These are phyloP conservation scores for Lactarius tabidus DNA, from an alignment of 768 basidiomycete species.

Conservation along the genomic window DNA sequence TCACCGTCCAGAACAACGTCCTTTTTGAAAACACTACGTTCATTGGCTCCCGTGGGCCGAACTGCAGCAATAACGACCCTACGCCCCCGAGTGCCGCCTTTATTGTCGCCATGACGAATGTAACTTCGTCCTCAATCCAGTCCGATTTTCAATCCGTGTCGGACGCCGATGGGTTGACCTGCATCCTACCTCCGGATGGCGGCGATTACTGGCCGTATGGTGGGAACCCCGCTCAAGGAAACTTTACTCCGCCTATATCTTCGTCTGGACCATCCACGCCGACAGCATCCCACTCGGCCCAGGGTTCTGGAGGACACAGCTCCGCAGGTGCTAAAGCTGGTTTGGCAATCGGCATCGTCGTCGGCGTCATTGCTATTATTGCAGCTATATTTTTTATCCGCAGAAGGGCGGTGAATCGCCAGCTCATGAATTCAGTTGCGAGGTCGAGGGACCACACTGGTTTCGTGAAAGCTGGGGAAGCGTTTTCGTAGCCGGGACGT, in stretches of 20 bases:
- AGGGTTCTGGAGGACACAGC: neutral
- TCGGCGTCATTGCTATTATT: constrained; percentile 42
- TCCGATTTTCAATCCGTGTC: constrained; percentile 46
- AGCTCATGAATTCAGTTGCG: neutral
- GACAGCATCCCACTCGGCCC: constrained; percentile 17
- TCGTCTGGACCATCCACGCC: constrained; percentile 15
- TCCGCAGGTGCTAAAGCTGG: constrained; percentile 42
- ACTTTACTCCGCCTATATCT: constrained; percentile 28
- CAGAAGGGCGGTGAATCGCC: constrained; percentile 38
- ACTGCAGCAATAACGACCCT: constrained; percentile 49
- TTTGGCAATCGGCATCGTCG: constrained; percentile 49
- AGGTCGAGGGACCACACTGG: neutral
- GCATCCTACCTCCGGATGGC: constrained; percentile 60
- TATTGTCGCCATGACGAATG: constrained; percentile 47
- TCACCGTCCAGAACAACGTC: constrained; percentile 59
- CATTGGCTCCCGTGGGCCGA: constrained; percentile 63
- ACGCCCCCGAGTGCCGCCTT: constrained; percentile 57
- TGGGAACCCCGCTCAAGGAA: constrained; percentile 39
- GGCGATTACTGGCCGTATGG: constrained; percentile 75
- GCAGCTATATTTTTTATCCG: constrained; percentile 46
- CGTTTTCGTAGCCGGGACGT: neutral
- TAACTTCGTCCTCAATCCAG: constrained; percentile 44
- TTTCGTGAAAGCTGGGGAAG: constrained; percentile 4
- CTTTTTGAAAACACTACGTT: constrained; percentile 70
- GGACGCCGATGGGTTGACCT: constrained; percentile 57